Base-by-base conservation (phyloP, 2,329 filamentous ascomycete genomes). In the Fusarium secorum region DNA sequence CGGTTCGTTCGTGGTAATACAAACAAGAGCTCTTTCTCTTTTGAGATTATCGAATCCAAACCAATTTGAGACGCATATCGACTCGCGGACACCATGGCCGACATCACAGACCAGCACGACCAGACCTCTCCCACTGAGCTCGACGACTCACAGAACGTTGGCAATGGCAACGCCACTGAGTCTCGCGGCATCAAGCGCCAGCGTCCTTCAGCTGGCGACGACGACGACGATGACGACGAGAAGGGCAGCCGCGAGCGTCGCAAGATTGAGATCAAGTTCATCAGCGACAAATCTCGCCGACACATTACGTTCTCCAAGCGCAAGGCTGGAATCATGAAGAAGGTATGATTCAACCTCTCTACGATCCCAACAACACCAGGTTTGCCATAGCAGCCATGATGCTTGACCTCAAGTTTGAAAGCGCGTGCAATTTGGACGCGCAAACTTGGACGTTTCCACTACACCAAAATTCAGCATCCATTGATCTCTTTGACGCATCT, bases 201-300 rank as follows among this genome's bases (percentile, higher is more conserved):
- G 82, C 93, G 96, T 80, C 90, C 93, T 71, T 91, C 92, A 76
- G 88, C 90, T 57, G 90, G 91, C 78, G 95, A 98, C 81, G 96
- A 98, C 80, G 96, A 98, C 75, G 95, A 98, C 74, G 96, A 98
- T 73, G 95, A 98, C 76, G 95, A 97, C 77, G 95, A 98, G 83
- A 98, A 98, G 90, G 94, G 94, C 71, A 94, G 94, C 79, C 95
- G 96, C 83, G 96, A 98, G 89, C 92, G 96, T 81, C 91, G 96
- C 85, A 99, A 99, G 92, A 99, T 99, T 79, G 96, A 99, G 85
- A 99, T 99, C 86, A 99, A 99, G 89, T 99, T 99, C 86, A 99
- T 99, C 83, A 95, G 95, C 84, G 96, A 99, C 85, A 99, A 99
- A 87, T 98, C 95, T 85, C 94, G 96, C 85, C 93, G 96, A 71